phyloP scores from a whole-genome alignment of 129 eudicot species.

The Flaveria linearis region DNA sequence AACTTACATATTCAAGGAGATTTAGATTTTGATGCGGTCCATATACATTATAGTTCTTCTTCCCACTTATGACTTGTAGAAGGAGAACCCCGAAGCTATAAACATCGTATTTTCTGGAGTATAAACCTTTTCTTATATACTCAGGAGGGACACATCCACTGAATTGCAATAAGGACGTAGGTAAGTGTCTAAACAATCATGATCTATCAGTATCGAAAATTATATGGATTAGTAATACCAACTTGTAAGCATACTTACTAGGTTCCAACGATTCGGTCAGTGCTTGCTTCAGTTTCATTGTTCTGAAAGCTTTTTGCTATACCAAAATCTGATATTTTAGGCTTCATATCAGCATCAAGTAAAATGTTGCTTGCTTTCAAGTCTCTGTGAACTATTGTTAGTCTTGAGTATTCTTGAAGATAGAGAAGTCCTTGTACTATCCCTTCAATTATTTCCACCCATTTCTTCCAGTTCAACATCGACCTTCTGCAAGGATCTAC shows the following conservation, averaged over 20 bases:
- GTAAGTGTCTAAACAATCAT: neutral
- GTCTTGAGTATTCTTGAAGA: slow-evolving; percentile 59
- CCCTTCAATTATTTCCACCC: slow-evolving; percentile 54
- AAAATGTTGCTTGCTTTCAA: slow-evolving; percentile 57
- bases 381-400: slow-evolving; percentile 57
- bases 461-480: slow-evolving; percentile 44
- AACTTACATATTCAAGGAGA: slow-evolving; percentile 34
- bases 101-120: slow-evolving; percentile 54
- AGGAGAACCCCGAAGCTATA: slow-evolving; percentile 58
- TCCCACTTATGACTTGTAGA: slow-evolving; percentile 48
- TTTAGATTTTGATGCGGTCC: slow-evolving; percentile 32
- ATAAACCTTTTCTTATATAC: slow-evolving; percentile 41
- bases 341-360: slow-evolving; percentile 49
- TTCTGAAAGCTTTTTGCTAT: slow-evolving; percentile 55
- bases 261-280: slow-evolving; percentile 54
- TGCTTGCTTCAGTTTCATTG: slow-evolving; percentile 49
- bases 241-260: slow-evolving; percentile 41
- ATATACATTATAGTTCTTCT: slow-evolving; percentile 29
- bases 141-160: slow-evolving; percentile 63
- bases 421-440: slow-evolving; percentile 56
- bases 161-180: neutral
- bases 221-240: neutral
- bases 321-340: slow-evolving; percentile 63
- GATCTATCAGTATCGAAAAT: neutral
- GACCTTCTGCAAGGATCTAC: slow-evolving; percentile 46